Percentiles rank a stretch among this genome's conserved stretches.
Conservation (phyloP, 2,329 filamentous ascomycete genomes). For the Aspergillus ruber region DNA sequence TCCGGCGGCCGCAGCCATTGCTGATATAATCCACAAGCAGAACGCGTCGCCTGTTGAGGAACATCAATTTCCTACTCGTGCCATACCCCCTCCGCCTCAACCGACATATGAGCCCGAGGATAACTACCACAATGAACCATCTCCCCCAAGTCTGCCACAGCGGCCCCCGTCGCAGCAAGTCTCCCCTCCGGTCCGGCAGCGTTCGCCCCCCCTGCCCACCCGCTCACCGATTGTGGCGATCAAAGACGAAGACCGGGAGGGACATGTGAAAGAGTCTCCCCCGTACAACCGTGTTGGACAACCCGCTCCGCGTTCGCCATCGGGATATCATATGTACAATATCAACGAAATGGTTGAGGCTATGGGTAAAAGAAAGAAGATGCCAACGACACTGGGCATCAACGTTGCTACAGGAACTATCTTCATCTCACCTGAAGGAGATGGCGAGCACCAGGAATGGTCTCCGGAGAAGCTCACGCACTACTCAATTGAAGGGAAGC, state of each 20-base stretch:
- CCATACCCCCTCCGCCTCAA: slow-evolving; percentile 34
- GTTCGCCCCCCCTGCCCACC: slow-evolving; percentile 50
- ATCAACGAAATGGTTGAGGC: slow-evolving; percentile 97
- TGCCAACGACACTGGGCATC: slow-evolving; percentile 94
- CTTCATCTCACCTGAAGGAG: slow-evolving; percentile 78
- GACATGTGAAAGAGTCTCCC: slow-evolving; percentile 47
- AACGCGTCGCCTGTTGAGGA: slow-evolving; percentile 27
- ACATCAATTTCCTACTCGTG: slow-evolving; percentile 21
- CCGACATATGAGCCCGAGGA: slow-evolving; percentile 63
- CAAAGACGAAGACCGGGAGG: slow-evolving; percentile 31
- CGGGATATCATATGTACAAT: slow-evolving; percentile 89
- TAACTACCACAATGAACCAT: slow-evolving; percentile 42
- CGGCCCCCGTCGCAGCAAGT: slow-evolving; percentile 54
- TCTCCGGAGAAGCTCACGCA: slow-evolving; percentile 91
- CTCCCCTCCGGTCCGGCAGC: slow-evolving; percentile 52
- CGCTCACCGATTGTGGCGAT: slow-evolving; percentile 27
- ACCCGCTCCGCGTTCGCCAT: slow-evolving; percentile 55
- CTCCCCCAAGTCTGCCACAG: slow-evolving; percentile 55
- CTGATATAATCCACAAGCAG: slow-evolving; percentile 40
- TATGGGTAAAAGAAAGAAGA: slow-evolving; percentile 95
- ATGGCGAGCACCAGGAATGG: slow-evolving; percentile 88
- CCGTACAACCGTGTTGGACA: slow-evolving; percentile 49
- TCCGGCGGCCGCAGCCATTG: slow-evolving; percentile 53
- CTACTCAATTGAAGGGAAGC: slow-evolving; percentile 96
- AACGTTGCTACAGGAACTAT: slow-evolving; percentile 84